Evolutionary conservation across 2,329 filamentous ascomycete genomes (phyloP).

Genomic region (Neonectria sp.): DNA sequence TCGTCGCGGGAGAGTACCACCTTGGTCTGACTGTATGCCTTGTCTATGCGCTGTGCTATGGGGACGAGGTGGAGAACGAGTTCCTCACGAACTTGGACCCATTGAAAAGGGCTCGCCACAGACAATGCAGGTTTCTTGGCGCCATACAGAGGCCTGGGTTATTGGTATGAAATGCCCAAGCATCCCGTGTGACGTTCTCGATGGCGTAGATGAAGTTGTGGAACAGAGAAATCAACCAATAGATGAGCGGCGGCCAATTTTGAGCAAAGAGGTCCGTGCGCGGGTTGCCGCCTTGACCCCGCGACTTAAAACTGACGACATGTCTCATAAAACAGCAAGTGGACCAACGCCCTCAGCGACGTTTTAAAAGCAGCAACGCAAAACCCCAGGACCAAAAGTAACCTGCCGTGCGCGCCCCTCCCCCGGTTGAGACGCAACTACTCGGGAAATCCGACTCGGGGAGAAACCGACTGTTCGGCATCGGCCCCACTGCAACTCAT

Average conservation of each 20-base stretch:
- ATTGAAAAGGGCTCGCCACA: background rate
- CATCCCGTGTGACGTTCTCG: background rate
- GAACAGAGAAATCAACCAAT: too few relatives aligned
- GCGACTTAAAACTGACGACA: constrained; percentile 28
- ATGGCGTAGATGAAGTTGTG: background rate
- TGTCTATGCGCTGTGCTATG: background rate
- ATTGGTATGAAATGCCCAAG: too few relatives aligned
- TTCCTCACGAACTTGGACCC: background rate
- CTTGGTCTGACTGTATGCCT: background rate
- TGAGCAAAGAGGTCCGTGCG: constrained; percentile 20
- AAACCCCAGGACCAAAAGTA: constrained; percentile 15
- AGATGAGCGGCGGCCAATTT: background rate
- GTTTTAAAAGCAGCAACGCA: constrained; percentile 44
- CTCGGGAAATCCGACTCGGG: background rate
- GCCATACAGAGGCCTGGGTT: background rate
- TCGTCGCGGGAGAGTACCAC: background rate
- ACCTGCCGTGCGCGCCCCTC: background rate
- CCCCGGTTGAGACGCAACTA: background rate
- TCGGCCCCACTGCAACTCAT: constrained; percentile 1
- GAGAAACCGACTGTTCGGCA: background rate
- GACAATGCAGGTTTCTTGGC: background rate
- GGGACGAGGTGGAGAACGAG: background rate
- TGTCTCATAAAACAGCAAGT: constrained; percentile 28
- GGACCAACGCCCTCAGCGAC: constrained; percentile 26
- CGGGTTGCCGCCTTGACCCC: constrained; percentile 32